Evolutionary conservation across 495 filamentous ascomycete species (phyloP).

Genomic region (Pseudoneurospora amorphoporcata): DNA sequence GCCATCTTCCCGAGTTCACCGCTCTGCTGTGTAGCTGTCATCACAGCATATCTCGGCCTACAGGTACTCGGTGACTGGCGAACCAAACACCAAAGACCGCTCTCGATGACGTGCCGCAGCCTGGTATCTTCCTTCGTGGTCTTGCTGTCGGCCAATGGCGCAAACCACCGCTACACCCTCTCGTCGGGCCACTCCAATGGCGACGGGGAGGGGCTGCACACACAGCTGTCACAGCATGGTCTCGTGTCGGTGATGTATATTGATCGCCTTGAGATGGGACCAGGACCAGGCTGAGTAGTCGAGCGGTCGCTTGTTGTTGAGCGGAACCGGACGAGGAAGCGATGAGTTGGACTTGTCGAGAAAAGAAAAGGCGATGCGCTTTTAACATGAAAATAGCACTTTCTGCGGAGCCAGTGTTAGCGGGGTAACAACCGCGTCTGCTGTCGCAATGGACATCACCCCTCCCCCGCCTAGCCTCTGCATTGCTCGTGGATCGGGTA

Average conservation of each 20-base stretch:
- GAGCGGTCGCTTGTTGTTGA: not conserved
- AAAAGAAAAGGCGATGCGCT: fast-evolving
- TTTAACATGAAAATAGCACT: fast-evolving
- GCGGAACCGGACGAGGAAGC: not conserved
- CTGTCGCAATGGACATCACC: not conserved
- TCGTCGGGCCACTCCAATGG: not conserved
- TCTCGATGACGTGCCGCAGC: not conserved
- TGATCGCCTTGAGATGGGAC: not conserved
- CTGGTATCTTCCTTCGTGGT: not conserved
- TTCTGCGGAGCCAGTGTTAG: not conserved
- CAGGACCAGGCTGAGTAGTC: not conserved
- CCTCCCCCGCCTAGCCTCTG: not conserved
- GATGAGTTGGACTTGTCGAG: not conserved
- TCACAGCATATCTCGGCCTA: not conserved
- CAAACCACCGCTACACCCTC: not conserved
- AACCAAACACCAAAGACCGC: not conserved
- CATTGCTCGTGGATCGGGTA: not conserved
- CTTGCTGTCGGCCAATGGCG: not conserved
- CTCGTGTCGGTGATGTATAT: not conserved
- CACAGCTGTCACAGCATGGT: not conserved
- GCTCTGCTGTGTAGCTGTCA: not conserved
- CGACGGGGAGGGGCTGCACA: not conserved
- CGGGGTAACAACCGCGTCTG: not conserved
- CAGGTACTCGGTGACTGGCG: not conserved
- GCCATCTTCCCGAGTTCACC: not conserved